Percentiles rank a stretch among this genome's conserved stretches.
These are phyloP conservation scores for Alternaria brassicicola DNA, from an alignment of 2,329 filamentous ascomycete species.

Conservation along the genomic window DNA sequence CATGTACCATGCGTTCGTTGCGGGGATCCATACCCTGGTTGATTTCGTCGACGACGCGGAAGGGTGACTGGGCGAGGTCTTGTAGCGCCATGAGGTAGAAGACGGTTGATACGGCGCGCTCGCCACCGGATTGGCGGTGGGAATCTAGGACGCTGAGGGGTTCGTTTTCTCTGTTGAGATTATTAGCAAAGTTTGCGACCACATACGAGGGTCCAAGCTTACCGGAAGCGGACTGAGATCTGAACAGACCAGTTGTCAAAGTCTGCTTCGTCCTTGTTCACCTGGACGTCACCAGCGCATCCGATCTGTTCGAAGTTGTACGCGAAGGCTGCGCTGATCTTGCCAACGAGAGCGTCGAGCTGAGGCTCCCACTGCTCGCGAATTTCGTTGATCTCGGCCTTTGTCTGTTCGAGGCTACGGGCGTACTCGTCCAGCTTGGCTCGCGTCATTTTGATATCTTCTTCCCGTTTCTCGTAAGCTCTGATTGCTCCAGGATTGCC, in stretches of 20 bases:
- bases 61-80: conserved; percentile 88
- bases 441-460: conserved; percentile 70
- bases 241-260: conserved; percentile 94
- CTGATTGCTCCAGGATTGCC: conserved; percentile 76
- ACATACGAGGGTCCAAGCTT: conserved; percentile 37
- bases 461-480: conserved; percentile 63
- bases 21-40: conserved; percentile 99
- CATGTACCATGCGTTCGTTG: conserved; percentile 97
- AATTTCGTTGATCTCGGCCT: conserved; percentile 67
- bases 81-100: conserved; percentile 99
- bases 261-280: conserved; percentile 86
- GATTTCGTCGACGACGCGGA: conserved; percentile 98
- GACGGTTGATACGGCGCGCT: conserved; percentile 94
- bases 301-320: conserved; percentile 94
- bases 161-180: conserved; percentile 64
- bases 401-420: conserved; percentile 61
- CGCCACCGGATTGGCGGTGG: conserved; percentile 93
- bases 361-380: conserved; percentile 80
- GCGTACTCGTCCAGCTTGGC: conserved; percentile 63
- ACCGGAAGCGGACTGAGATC: conserved; percentile 95
- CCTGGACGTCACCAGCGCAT: conserved; percentile 86
- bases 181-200: conserved; percentile 13
- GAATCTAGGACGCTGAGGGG: conserved; percentile 83
- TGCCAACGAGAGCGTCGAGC: conserved; percentile 75
- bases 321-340: conserved; percentile 89